phyloP scores from a whole-genome alignment of 2,329 filamentous ascomycete species.

The Amauroascus verrucosus region DNA sequence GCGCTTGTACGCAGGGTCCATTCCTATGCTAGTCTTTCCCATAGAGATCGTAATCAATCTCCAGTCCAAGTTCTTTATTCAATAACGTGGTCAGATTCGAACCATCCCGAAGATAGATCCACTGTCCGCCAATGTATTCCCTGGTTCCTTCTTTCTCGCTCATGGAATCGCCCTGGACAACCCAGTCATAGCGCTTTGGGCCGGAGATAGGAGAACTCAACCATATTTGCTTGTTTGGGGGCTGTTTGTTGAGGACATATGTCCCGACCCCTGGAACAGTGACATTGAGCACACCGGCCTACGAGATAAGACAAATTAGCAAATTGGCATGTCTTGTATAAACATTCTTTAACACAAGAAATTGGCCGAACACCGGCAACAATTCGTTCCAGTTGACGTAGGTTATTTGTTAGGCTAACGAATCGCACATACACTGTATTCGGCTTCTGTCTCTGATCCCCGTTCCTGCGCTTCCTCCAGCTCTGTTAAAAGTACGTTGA shows the following conservation, averaged over 20 bases:
- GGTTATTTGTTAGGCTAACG: background rate
- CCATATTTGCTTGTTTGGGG: conserved; percentile 96
- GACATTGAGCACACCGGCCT: conserved; percentile 82
- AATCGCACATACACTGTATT: conserved; percentile 61
- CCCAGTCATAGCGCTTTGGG: conserved; percentile 90
- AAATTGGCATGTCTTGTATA: background rate
- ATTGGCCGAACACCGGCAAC: too few relatives aligned
- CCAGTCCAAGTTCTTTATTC: conserved; percentile 63
- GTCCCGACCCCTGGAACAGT: conserved; percentile 59
- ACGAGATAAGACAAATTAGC: conserved; percentile 6
- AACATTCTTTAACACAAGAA: too few relatives aligned
- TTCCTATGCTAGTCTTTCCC: background rate
- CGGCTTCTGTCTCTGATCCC: conserved; percentile 67
- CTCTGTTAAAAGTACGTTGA: conserved; percentile 49
- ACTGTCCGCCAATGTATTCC: conserved; percentile 49
- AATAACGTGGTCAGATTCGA: conserved; percentile 62
- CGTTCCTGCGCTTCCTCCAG: conserved; percentile 68
- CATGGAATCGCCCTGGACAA: conserved; percentile 59
- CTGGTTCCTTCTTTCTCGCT: conserved; percentile 65
- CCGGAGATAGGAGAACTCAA: conserved; percentile 82
- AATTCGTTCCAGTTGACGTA: background rate
- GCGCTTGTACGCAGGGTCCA: background rate
- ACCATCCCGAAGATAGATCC: conserved; percentile 84
- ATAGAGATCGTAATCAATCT: conserved; percentile 40
- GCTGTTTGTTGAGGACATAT: conserved; percentile 97